Evolutionary conservation across 257 asterid species (phyloP), one percentile per base, ranked within the genome.

Genomic region (Solanum pinnatisectum): DNA sequence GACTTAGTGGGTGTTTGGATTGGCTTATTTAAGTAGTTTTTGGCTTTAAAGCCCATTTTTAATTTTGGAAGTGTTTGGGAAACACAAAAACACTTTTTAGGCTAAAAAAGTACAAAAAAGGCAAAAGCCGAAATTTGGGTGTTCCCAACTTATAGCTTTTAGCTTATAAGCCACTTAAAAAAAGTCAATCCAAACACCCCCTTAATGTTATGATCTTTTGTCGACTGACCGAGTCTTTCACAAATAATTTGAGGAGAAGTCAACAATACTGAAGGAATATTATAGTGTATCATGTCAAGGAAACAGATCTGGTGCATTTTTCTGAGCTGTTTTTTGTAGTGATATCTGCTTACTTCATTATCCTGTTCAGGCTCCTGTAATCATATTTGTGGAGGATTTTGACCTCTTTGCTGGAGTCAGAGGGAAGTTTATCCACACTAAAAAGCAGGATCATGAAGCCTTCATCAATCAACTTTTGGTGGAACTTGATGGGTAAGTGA

Each of bases 331-430:
- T 87, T 89, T 73, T 89, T 87, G 27, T 89, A 87, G 88, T 87
- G 82, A 87, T 91, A 18, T 49, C 85, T 30, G 85, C 85, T 81
- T 46, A 81, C 85, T 25, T 44, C 65, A 37, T 89, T 32, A 60
- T 88, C 87, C 90, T 88, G 86, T 90, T 84, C 90, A 97, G 99
- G 99, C 99, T 89, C 99, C 99, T 88, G 99, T 97, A 87, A 97
- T 97, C 92, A 94, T 97, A 90, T 95, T 95, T 87, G 99, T 97
- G 91, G 99, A 97, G 92, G 99, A 97, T 87, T 96, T 97, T 88
- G 99, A 97, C 90, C 97, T 94, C 91, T 97, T 97, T 92, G 99
- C 99, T 93, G 99, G 99, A 88, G 98, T 95, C 87, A 95, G 99
- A 37, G 99, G 99, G 86, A 94, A 94, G 91, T 94, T 93, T 90